Percentiles rank a stretch among this genome's conserved stretches.
Evolutionary conservation across 331 rosid species (phyloP).

Genomic region (Rhamnella rubrinervis): DNA sequence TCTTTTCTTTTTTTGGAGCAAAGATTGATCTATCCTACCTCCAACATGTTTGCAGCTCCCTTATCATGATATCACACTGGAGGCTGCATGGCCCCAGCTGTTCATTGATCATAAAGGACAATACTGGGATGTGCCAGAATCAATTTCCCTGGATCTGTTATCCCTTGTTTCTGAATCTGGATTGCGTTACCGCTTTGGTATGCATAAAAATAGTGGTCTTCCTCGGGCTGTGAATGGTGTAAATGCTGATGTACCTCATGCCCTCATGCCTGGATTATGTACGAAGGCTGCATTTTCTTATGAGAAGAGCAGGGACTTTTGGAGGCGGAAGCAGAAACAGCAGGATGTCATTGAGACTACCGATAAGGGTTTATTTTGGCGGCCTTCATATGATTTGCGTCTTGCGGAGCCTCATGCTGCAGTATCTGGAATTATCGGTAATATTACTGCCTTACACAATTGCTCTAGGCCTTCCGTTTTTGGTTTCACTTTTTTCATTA

Average conservation of each 20-base stretch:
- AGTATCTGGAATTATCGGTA: conserved; percentile 77
- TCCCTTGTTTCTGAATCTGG: conserved; percentile 64
- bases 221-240: conserved; percentile 51
- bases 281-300: conserved; percentile 79
- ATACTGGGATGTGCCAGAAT: conserved; percentile 86
- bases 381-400: conserved; percentile 60
- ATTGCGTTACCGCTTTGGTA: conserved; percentile 70
- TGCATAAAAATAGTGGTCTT: conserved; percentile 64
- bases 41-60: conserved; percentile 54
- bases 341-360: conserved; percentile 27
- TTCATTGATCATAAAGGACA: conserved; percentile 85
- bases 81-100: conserved; percentile 93
- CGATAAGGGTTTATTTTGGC: conserved; percentile 22
- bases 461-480: neutral
- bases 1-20: neutral
- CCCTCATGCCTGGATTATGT: conserved; percentile 75
- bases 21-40: conserved; percentile 18
- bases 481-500: neutral
- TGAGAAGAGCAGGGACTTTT: conserved; percentile 59
- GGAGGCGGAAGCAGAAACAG: conserved; percentile 45
- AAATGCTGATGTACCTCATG: conserved; percentile 42
- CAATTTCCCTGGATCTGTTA: conserved; percentile 67
- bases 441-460: conserved; percentile 11
- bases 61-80: conserved; percentile 69
- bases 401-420: conserved; percentile 75